Evolutionary conservation across 495 filamentous ascomycete genomes (phyloP).

Genomic region (Rhypophila decipiens): DNA sequence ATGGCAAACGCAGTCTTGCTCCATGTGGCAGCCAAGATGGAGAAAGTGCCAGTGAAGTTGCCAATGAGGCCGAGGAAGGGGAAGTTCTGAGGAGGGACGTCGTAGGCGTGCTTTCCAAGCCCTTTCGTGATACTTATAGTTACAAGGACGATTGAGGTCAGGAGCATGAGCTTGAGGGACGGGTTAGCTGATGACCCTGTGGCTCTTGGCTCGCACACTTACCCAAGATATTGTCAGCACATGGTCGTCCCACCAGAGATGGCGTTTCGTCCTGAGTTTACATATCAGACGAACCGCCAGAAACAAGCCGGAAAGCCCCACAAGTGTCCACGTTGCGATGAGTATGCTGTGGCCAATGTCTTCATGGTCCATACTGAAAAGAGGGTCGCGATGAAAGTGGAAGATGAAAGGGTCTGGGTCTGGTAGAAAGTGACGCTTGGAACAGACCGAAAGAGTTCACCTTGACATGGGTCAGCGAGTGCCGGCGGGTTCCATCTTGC

Average conservation of each 20-base stretch:
- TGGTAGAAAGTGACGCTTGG: too few species aligned
- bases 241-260: slow-evolving; percentile 34
- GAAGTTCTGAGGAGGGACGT: slow-evolving; percentile 15
- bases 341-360: slow-evolving; percentile 15
- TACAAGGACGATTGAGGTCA: slow-evolving; percentile 13
- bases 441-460: too few species aligned
- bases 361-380: slow-evolving; percentile 11
- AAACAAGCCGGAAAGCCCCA: slow-evolving; percentile 18
- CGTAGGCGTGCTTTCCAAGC: slow-evolving; percentile 21
- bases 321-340: slow-evolving; percentile 20
- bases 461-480: too few species aligned
- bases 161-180: slow-evolving; percentile 15
- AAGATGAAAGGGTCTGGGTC: too few species aligned
- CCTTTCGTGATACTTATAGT: slow-evolving; percentile 19
- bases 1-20: slow-evolving; percentile 33
- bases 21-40: slow-evolving; percentile 25
- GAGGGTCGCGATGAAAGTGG: neutral
- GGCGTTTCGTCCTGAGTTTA: slow-evolving; percentile 19
- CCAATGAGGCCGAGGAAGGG: slow-evolving; percentile 14
- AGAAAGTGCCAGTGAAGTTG: slow-evolving; percentile 22
- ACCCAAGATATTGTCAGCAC: slow-evolving; percentile 30
- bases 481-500: too few species aligned
- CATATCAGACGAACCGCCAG: slow-evolving; percentile 25
- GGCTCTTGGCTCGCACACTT: slow-evolving; percentile 1
- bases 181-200: too few species aligned